A percentile compares a stretch with the other conserved stretches of the same genome.
Evolutionary conservation across 306 rosid genomes (phyloP).

Genomic region (Vicia sativa): DNA sequence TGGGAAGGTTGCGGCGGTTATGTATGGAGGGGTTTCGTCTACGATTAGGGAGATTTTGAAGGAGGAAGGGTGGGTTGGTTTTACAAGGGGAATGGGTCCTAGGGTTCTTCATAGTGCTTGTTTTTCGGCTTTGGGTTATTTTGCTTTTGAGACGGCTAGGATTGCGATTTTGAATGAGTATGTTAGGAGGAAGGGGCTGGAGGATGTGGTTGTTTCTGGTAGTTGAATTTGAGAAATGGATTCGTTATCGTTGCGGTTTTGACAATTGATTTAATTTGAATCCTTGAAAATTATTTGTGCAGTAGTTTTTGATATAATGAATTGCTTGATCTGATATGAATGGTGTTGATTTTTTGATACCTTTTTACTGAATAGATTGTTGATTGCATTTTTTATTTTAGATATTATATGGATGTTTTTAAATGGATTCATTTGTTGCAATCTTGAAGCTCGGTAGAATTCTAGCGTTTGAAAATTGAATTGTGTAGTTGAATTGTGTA

Average conservation of each 20-base stretch:
- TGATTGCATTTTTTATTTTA: background rate
- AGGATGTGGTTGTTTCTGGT: slow-evolving; percentile 39
- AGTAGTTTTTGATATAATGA: background rate
- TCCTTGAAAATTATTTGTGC: background rate
- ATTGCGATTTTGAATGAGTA: slow-evolving; percentile 60
- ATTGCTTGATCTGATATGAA: background rate
- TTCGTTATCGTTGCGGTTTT: background rate
- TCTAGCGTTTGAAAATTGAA: background rate
- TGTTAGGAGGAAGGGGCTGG: slow-evolving; percentile 54
- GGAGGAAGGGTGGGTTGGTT: slow-evolving; percentile 88
- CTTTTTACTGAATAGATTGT: background rate
- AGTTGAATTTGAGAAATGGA: slow-evolving; percentile 41
- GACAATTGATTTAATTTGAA: background rate
- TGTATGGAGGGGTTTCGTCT: slow-evolving; percentile 61
- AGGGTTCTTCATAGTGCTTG: slow-evolving; percentile 90
- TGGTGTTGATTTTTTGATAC: background rate
- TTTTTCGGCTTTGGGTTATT: slow-evolving; percentile 87
- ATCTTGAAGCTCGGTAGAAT: background rate
- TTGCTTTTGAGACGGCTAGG: slow-evolving; percentile 95
- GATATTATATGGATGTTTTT: background rate
- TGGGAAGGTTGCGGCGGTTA: slow-evolving; percentile 65
- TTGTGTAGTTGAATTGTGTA: background rate
- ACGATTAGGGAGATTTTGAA: slow-evolving; percentile 64
- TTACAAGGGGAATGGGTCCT: slow-evolving; percentile 90
- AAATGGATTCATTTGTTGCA: no score